Base-by-base conservation (phyloP, 1,284 basidiomycete genomes). In the Ustilago tritici region DNA sequence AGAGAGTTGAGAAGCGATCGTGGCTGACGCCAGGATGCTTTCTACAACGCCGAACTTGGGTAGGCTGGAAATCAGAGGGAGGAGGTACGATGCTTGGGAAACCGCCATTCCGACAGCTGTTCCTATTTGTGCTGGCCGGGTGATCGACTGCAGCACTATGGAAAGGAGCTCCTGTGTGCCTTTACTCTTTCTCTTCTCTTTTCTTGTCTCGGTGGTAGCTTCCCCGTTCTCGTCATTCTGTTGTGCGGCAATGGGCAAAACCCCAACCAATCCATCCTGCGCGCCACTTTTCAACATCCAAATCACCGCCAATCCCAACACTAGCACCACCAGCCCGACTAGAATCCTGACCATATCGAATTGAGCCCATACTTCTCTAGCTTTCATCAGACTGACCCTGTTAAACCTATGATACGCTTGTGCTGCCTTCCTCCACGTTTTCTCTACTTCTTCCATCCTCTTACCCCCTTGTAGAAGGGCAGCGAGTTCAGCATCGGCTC, bases 311-410 rank as follows among this genome's bases (percentile, higher is more conserved):
- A 78, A 28, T 38, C 55, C 64, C 47, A 70, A 17, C n/a, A 76
- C 81, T 28, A 90, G 86, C 36, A 89, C 82, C 15, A 78, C 56
- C 4, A 89, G 64, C 7, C 90, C 96, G 23, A 92, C 87, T 3
- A 87, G 86, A 88, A 99, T 98, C 12, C 93, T 88, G 0, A 89
- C 82, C 4, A 92, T 88, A 74, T 95, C 93, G 88, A 99, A 99
- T 82, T 93, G 93, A 0, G 97, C 96, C 97, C 97, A 99, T 59
- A 98, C 91, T 28, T 90, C 87, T 8, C 95, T 91, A 78, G 95
- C 95, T 3, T 90, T 89, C 0, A 88, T 87, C 40, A 97, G 89
- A 3, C 93, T 91, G 12, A 89, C 86, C 36, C 91, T 89, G 31
- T 90, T 91, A 82, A 92, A 95, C 31, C 87, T 87, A 61, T 71